Conservation (phyloP, 257 asterid species). For the Voacanga thouarsii region DNA sequence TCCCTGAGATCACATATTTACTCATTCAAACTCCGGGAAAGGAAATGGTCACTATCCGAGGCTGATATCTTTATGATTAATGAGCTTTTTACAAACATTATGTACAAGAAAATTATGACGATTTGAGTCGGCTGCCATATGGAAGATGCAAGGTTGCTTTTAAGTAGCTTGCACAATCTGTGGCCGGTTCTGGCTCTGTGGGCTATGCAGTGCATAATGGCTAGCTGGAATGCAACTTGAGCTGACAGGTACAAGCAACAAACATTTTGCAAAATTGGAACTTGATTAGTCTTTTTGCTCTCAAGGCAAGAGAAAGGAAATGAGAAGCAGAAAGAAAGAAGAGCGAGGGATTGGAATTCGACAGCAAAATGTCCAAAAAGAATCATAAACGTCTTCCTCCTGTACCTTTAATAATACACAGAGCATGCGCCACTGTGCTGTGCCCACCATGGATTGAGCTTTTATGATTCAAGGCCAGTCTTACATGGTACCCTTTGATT, state of each 20-base stretch:
- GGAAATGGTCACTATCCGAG: no score
- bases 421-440: conserved; percentile 4
- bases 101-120: not conserved
- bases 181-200: not conserved
- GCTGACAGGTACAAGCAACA: not conserved
- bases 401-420: conserved; percentile 8
- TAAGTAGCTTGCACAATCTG: not conserved
- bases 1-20: no score
- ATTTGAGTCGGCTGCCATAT: not conserved
- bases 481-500: not conserved
- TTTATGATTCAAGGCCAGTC: not conserved
- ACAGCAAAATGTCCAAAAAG: not conserved
- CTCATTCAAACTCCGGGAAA: no score
- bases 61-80: no score
- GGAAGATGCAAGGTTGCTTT: not conserved
- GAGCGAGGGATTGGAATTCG: not conserved
- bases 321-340: not conserved
- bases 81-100: no score
- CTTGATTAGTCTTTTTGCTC: not conserved
- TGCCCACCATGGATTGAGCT: conserved; percentile 15
- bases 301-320: not conserved
- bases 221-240: conserved; percentile 3
- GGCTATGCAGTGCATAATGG: not conserved
- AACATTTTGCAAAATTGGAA: not conserved
- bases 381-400: not conserved